These are phyloP conservation scores for Xylaria telfairii DNA, from an alignment of 495 filamentous ascomycete genomes.

Conservation along the genomic window DNA sequence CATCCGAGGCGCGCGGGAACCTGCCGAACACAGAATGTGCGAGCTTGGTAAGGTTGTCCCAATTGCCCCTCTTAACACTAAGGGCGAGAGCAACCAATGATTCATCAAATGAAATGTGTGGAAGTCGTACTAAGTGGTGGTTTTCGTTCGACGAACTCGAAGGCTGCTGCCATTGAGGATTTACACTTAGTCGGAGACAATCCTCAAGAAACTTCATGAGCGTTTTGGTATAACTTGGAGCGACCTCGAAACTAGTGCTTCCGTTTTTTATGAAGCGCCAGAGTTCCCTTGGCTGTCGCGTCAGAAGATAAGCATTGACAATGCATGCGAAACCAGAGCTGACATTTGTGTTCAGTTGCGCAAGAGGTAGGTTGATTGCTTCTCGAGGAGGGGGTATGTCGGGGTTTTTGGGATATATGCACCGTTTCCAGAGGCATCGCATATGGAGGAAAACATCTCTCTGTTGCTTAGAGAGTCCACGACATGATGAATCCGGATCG, in stretches of 20 bases:
- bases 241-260: background rate
- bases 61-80: constrained; percentile 4
- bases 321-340: background rate
- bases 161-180: background rate
- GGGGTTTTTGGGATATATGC: background rate
- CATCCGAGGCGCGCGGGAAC: background rate
- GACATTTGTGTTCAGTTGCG: background rate
- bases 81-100: background rate
- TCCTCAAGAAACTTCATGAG: background rate
- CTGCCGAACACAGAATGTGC: background rate
- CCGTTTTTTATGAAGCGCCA: background rate
- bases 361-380: background rate
- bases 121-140: background rate
- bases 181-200: background rate
- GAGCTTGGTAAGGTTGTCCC: background rate
- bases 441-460: background rate
- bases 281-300: background rate
- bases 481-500: background rate
- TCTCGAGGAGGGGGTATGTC: background rate
- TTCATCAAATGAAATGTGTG: background rate
- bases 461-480: background rate
- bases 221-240: background rate
- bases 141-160: background rate
- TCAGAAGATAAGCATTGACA: background rate
- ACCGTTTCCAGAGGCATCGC: background rate